Percentiles rank a stretch among this genome's conserved stretches.
Conservation (phyloP, 352 stramenopile species). For the Phytophthora boehmeriae region DNA sequence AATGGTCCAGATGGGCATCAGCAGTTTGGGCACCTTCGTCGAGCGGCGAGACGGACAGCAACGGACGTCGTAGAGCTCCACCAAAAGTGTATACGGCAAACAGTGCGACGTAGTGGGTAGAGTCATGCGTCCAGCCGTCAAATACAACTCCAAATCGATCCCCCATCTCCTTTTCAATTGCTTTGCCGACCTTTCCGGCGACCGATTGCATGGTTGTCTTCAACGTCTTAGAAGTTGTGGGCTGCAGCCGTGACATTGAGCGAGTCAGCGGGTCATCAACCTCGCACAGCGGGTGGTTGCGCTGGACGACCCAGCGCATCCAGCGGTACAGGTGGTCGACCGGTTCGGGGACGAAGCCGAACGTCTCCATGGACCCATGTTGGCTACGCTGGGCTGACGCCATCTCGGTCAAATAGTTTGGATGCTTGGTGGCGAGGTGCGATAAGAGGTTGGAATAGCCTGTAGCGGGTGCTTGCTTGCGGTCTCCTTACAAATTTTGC, state of each 20-base stretch:
- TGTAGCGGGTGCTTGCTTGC: not conserved
- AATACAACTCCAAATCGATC: conserved; percentile 19
- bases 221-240: conserved; percentile 2
- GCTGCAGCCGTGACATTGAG: not conserved
- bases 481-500: conserved; percentile 16
- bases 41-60: conserved; percentile 10
- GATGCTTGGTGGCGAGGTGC: conserved; percentile 8
- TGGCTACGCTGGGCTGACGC: not conserved
- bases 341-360: too few relatives aligned
- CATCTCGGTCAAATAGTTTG: not conserved
- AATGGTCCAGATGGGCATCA: conserved; percentile 5
- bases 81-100: not conserved
- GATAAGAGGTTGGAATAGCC: conserved; percentile 11
- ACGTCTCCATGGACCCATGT: not conserved
- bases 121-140: conserved; percentile 12
- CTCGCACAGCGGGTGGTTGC: conserved; percentile 11
- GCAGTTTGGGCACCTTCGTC: conserved; percentile 12
- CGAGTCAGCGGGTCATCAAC: conserved; percentile 13
- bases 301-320: conserved; percentile 11
- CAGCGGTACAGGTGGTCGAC: conserved; percentile 5
- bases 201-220: conserved; percentile 1
- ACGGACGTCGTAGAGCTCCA: not conserved
- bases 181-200: not conserved
- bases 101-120: conserved; percentile 14
- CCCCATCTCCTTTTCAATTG: not conserved